These are phyloP conservation scores for Yamadazyma diddensiae DNA, from an alignment of 1,139 yeast species.

Conservation along the genomic window DNA sequence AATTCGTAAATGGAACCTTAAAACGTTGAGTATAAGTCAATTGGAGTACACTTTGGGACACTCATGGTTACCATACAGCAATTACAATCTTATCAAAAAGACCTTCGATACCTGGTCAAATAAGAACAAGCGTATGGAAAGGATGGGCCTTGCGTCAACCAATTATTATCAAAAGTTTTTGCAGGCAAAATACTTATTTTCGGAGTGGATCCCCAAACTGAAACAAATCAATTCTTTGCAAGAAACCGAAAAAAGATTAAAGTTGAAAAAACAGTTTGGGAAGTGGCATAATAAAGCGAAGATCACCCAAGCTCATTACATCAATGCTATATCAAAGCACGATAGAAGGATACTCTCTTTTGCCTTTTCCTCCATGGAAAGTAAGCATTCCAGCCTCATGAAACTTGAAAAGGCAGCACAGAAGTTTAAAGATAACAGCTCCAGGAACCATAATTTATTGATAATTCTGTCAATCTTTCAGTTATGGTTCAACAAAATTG, in stretches of 20 bases:
- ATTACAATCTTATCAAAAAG: too few species aligned
- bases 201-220: constrained; percentile 11
- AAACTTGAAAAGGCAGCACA: neutral
- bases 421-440: too few species aligned
- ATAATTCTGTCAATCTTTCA: too few species aligned
- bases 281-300: neutral
- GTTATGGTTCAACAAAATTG: too few species aligned
- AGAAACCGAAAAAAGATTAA: neutral
- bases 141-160: constrained; percentile 9
- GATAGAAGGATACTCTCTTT: too few species aligned
- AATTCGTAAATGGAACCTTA: constrained; percentile 19
- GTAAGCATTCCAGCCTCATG: too few species aligned
- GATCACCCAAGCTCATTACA: constrained; percentile 1
- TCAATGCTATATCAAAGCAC: too few species aligned
- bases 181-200: constrained; percentile 9
- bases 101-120: constrained; percentile 8
- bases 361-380: too few species aligned
- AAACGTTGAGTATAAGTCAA: constrained; percentile 8
- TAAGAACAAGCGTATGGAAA: constrained; percentile 1
- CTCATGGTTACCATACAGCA: constrained; percentile 9
- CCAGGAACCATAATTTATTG: too few species aligned
- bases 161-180: constrained; percentile 11
- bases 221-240: neutral
- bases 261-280: neutral
- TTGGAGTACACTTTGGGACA: constrained; percentile 8